Evolutionary conservation across 116 monocot genomes (phyloP).

Genomic region (Posidonia oceanica): DNA sequence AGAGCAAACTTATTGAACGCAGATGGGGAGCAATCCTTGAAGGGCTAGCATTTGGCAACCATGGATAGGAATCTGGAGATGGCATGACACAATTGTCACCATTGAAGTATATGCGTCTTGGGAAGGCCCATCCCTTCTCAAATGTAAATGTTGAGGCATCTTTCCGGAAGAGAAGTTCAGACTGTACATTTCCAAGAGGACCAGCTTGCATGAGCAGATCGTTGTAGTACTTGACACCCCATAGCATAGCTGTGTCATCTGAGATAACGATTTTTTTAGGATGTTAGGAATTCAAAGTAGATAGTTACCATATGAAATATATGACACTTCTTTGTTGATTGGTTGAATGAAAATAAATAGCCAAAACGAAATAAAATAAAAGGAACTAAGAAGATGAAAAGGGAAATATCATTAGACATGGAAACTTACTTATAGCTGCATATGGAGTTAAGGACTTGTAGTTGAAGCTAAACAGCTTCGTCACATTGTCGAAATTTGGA

Average conservation of each 20-base stretch:
- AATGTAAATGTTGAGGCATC: constrained; percentile 45
- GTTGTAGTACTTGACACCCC: constrained; percentile 70
- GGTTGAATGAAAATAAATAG: background rate
- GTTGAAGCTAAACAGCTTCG: constrained; percentile 62
- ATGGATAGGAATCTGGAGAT: constrained; percentile 63
- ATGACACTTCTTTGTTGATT: background rate
- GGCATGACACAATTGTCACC: constrained; percentile 83
- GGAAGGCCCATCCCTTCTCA: constrained; percentile 74
- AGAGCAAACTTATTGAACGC: constrained; percentile 5
- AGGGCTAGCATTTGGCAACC: constrained; percentile 49
- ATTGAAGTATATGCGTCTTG: constrained; percentile 68
- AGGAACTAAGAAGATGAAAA: background rate
- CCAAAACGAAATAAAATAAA: background rate
- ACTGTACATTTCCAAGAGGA: constrained; percentile 68
- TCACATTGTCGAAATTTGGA: constrained; percentile 67
- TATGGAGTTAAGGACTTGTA: constrained; percentile 68
- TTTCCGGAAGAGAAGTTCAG: constrained; percentile 58
- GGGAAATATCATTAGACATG: background rate
- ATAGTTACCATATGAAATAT: background rate
- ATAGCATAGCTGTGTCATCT: constrained; percentile 83
- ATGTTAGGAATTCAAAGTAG: no score
- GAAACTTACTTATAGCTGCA: constrained; percentile 44
- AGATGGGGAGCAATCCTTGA: background rate
- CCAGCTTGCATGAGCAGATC: constrained; percentile 72
- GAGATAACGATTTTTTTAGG: background rate